Evolutionary conservation across 768 basidiomycete species (phyloP).

Genomic region (Lactarius sanguifluus): DNA sequence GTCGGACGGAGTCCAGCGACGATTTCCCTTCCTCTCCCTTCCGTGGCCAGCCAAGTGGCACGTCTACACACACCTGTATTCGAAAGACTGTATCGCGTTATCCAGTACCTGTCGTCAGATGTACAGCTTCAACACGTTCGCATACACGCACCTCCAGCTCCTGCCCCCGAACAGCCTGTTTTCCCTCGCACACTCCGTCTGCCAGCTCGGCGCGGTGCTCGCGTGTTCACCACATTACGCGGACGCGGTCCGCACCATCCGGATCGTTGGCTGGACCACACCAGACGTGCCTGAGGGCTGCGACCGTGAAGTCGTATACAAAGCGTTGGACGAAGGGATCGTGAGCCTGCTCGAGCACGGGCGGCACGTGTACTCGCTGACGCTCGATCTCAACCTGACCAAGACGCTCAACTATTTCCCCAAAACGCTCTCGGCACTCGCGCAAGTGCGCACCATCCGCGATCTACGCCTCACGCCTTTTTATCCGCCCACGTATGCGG

Average conservation of each 20-base stretch:
- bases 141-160: conserved; percentile 23
- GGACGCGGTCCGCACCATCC: conserved; percentile 16
- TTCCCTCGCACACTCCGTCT: conserved; percentile 14
- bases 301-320: neutral
- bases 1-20: neutral
- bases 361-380: conserved; percentile 6
- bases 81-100: conserved; percentile 18
- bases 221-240: conserved; percentile 13
- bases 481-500: neutral
- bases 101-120: conserved; percentile 21
- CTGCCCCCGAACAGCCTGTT: conserved; percentile 18
- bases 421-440: conserved; percentile 5
- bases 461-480: conserved; percentile 8
- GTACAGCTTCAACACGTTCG: conserved; percentile 15
- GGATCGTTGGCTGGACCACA: conserved; percentile 11
- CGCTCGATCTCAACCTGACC: conserved; percentile 10
- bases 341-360: neutral
- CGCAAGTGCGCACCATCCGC: conserved; percentile 17
- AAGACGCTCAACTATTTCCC: conserved; percentile 11
- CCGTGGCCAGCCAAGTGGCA: conserved; percentile 14
- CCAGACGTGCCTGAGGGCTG: conserved; percentile 5
- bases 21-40: conserved; percentile 8
- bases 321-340: conserved; percentile 3
- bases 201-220: conserved; percentile 5
- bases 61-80: conserved; percentile 6